A percentile compares a stretch with the other conserved stretches of the same genome.
phyloP scores from a whole-genome alignment of 2,329 filamentous ascomycete species.

The Colletotrichum magnum region DNA sequence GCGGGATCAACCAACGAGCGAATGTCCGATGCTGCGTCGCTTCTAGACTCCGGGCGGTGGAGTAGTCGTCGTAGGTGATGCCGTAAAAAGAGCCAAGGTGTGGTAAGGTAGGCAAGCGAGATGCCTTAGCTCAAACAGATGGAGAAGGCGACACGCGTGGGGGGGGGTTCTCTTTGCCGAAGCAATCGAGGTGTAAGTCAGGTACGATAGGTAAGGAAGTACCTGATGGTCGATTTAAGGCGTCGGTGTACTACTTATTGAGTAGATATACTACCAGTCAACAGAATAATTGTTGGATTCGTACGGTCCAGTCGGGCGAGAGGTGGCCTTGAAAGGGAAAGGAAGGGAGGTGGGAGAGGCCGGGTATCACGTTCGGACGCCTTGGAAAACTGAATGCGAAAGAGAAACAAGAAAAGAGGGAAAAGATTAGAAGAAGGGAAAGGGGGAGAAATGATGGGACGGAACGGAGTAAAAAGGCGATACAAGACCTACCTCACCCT shows the following conservation, averaged over 20 bases:
- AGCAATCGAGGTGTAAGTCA: background rate
- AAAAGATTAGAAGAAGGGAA: slow-evolving; percentile 2
- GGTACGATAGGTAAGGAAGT: background rate
- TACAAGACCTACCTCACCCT: slow-evolving; percentile 3
- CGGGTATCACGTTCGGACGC: slow-evolving; percentile 30
- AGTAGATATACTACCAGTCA: too few relatives aligned
- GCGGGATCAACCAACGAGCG: slow-evolving; percentile 9
- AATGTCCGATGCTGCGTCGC: slow-evolving; percentile 26
- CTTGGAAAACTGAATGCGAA: slow-evolving; percentile 12
- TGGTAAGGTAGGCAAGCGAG: slow-evolving; percentile 1
- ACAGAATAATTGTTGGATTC: too few relatives aligned
- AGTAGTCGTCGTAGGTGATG: slow-evolving; percentile 18
- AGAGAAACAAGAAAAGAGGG: background rate
- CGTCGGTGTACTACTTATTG: too few relatives aligned
- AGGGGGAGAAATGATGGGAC: slow-evolving; percentile 38
- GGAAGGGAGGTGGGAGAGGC: background rate
- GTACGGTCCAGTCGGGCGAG: too few relatives aligned
- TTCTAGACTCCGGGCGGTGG: slow-evolving; percentile 26
- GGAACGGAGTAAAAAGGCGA: slow-evolving; percentile 31
- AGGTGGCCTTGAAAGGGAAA: background rate
- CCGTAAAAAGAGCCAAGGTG: slow-evolving; percentile 3
- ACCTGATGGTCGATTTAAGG: background rate
- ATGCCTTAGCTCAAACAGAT: slow-evolving; percentile 10
- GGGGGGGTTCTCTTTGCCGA: background rate
- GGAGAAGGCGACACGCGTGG: background rate